Evolutionary conservation across 2,329 filamentous ascomycete species (phyloP).

Genomic region (Nigrospora osmanthi): DNA sequence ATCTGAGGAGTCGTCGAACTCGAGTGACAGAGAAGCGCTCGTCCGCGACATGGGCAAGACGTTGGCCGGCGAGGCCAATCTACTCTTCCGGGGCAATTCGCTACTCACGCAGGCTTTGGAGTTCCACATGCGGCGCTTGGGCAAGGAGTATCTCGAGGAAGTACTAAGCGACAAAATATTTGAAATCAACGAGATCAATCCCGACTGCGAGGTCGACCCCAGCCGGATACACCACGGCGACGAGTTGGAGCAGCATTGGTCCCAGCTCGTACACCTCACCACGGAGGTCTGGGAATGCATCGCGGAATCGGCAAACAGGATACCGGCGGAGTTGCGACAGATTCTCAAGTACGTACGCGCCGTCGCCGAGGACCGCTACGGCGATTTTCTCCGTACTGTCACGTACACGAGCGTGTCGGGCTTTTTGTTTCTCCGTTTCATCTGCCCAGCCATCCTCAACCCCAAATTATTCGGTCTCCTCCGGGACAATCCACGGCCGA

Average conservation of each 20-base stretch:
- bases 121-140: constrained; percentile 89
- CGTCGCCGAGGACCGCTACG: constrained; percentile 90
- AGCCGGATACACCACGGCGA: constrained; percentile 60
- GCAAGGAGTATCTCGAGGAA: constrained; percentile 87
- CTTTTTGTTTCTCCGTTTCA: constrained; percentile 89
- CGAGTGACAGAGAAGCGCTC: constrained; percentile 61
- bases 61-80: constrained; percentile 79
- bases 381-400: constrained; percentile 82
- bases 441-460: constrained; percentile 92
- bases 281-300: constrained; percentile 84
- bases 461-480: constrained; percentile 88
- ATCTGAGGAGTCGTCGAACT: constrained; percentile 61
- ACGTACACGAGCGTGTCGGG: constrained; percentile 92
- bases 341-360: constrained; percentile 88
- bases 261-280: constrained; percentile 65
- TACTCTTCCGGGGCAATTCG: constrained; percentile 92
- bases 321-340: constrained; percentile 73
- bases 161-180: constrained; percentile 76
- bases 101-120: constrained; percentile 89
- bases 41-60: constrained; percentile 74
- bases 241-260: constrained; percentile 80
- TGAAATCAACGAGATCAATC: constrained; percentile 85
- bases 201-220: constrained; percentile 92
- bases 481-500: constrained; percentile 71
- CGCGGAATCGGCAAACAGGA: constrained; percentile 60